A percentile compares a stretch with the other conserved stretches of the same genome.
These are phyloP conservation scores for Geotrichum phurueaensis DNA, from an alignment of 1,139 yeast genomes.

Conservation along the genomic window DNA sequence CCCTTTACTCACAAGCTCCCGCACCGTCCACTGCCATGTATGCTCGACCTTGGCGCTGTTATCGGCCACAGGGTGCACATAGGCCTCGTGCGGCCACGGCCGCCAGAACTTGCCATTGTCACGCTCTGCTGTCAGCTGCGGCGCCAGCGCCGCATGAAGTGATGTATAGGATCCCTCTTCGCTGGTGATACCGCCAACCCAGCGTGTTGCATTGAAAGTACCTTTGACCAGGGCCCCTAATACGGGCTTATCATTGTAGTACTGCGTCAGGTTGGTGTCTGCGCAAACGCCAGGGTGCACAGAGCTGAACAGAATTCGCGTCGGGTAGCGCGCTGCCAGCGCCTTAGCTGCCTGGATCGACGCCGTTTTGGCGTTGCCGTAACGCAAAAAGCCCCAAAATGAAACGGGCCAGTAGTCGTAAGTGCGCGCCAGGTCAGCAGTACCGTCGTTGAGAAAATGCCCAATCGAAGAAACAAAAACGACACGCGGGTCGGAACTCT, in stretches of 20 bases:
- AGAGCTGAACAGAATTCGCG: slow-evolving; percentile 52
- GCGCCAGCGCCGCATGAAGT: slow-evolving; percentile 57
- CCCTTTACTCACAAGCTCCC: slow-evolving; percentile 51
- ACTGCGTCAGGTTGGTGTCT: slow-evolving; percentile 67
- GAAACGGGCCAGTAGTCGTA: slow-evolving; percentile 51
- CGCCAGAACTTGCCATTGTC: slow-evolving; percentile 59
- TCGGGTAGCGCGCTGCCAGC: slow-evolving; percentile 60
- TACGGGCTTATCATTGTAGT: slow-evolving; percentile 72
- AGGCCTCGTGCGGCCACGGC: slow-evolving; percentile 53
- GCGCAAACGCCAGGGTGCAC: slow-evolving; percentile 86
- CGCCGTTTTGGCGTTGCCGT: slow-evolving; percentile 73
- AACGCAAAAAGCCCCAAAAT: slow-evolving; percentile 71
- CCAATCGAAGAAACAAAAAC: slow-evolving; percentile 66
- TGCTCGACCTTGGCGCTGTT: slow-evolving; percentile 59
- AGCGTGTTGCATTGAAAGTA: slow-evolving; percentile 60
- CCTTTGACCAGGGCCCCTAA: slow-evolving; percentile 69
- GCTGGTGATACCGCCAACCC: slow-evolving; percentile 60
- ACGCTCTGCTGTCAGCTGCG: slow-evolving; percentile 43
- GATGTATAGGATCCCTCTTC: slow-evolving; percentile 70
- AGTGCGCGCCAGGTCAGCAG: slow-evolving; percentile 47
- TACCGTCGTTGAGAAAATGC: slow-evolving; percentile 51
- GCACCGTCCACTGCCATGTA: slow-evolving; percentile 82
- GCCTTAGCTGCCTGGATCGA: slow-evolving; percentile 69
- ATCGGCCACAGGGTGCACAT: slow-evolving; percentile 47
- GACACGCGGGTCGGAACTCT: slow-evolving; percentile 45